Conservation (phyloP, 345 rosid species). For the Durio zibethinus region DNA sequence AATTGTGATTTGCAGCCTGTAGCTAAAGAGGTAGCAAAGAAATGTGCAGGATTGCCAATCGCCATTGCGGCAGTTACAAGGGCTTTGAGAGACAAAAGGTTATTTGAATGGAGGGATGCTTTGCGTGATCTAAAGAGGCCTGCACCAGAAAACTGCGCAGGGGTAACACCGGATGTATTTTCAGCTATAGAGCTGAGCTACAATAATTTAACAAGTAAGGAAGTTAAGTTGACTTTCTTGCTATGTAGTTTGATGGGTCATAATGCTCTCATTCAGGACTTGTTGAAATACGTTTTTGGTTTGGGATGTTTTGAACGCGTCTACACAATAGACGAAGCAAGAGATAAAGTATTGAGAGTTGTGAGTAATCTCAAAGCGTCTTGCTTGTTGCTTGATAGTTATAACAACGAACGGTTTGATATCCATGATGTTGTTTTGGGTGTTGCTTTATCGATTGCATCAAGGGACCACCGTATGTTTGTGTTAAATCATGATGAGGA, state of each 20-base stretch:
- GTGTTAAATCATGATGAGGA: background rate
- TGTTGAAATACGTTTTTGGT: background rate
- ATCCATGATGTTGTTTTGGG: background rate
- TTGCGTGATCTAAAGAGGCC: background rate
- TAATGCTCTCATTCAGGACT: background rate
- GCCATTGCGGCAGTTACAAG: background rate
- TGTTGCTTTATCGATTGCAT: background rate
- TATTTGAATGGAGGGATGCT: background rate
- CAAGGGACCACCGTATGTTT: background rate
- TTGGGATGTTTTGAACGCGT: too few species aligned
- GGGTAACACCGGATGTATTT: background rate
- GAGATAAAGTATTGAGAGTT: background rate
- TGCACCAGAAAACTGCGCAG: background rate
- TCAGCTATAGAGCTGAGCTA: background rate
- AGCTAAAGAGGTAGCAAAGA: conserved; percentile 5
- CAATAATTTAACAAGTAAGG: background rate
- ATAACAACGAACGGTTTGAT: background rate
- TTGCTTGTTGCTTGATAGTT: background rate
- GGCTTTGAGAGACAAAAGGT: background rate
- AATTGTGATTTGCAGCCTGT: background rate
- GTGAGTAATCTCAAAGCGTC: background rate
- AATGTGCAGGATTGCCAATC: conserved; percentile 25
- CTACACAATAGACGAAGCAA: background rate
- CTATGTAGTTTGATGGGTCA: background rate
- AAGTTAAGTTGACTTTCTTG: background rate